Evolutionary conservation across 2,329 filamentous ascomycete species (phyloP), one percentile per base, ranked within the genome.

Genomic region (Aurifilum marmelostoma): DNA sequence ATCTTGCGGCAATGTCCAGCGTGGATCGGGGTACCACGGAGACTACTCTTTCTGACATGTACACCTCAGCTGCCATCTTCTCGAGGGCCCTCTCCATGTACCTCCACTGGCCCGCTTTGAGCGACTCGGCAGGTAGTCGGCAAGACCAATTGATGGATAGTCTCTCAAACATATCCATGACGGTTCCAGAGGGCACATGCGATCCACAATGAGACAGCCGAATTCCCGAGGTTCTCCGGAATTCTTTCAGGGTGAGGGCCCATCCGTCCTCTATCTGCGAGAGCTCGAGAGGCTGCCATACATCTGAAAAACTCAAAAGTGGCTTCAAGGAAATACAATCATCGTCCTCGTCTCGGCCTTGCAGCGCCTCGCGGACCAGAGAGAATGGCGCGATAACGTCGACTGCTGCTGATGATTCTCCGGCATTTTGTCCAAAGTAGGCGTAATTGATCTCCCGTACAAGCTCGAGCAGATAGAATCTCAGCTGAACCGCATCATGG

Each of bases 141-240:
- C 66, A 64, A 18, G 70, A 70, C 70, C 70, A 71, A 7, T 68
- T n/a, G 63, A 68, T 66, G 54, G 70, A 68, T 14, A 70, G 39
- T 5, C 32, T 47, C 24, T 71, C 70, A 60, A 71, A 71, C 2
- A 68, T 6, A 50, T 67, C 68, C 56, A 60, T 32, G 21, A 64
- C 66, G 18, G 37, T 63, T 4, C 62, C 59, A 14, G 39, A 41
- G 2, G 29, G 24, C 4, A 37, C 47, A 47, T 68, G 63, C 12
- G 37, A 16, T n/a, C 65, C 52, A 27, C 60, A 66, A 21, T 62
- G 21, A n/a, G 67, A 65, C 18, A 71, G 24, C 32, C 58, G 68
- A 12, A 67, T 34, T 12, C 47, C 18, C 24, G 29, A 37, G 24
- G 32, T 67, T 32, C 29, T 67, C 24, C 52, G 29, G 0, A 67